These are phyloP conservation scores for Hypoxylon rickii DNA, from an alignment of 495 filamentous ascomycete genomes.

Conservation along the genomic window DNA sequence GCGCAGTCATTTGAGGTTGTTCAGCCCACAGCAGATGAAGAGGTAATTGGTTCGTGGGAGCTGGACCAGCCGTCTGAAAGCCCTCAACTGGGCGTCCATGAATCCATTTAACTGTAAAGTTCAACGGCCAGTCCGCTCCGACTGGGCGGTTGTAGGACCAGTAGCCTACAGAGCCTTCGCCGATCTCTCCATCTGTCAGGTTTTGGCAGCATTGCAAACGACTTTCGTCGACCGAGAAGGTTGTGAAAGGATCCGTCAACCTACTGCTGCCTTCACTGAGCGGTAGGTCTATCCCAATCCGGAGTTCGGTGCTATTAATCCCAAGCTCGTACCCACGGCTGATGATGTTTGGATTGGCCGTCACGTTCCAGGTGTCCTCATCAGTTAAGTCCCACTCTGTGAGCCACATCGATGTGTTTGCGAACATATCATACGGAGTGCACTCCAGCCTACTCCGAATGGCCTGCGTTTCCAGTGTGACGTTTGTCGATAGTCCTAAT, in stretches of 20 bases:
- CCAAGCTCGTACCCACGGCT: constrained; percentile 10
- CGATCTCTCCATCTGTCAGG: constrained; percentile 20
- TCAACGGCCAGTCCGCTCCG: constrained; percentile 27
- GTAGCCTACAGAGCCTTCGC: constrained; percentile 13
- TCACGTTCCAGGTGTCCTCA: constrained; percentile 1
- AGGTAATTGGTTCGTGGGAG: not conserved
- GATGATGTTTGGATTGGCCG: not conserved
- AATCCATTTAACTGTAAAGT: constrained; percentile 46
- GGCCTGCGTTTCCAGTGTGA: constrained; percentile 38
- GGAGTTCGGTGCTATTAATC: too few species aligned
- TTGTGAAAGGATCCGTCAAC: constrained; percentile 4
- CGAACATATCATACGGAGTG: constrained; percentile 17
- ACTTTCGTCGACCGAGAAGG: constrained; percentile 31
- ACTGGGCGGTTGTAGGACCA: constrained; percentile 13
- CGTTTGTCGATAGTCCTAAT: constrained; percentile 12
- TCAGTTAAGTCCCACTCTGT: constrained; percentile 28
- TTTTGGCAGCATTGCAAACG: constrained; percentile 41
- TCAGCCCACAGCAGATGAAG: constrained; percentile 34
- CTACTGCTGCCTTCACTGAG: not conserved
- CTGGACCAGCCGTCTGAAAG: not conserved
- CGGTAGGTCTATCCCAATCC: too few species aligned
- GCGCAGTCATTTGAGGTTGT: constrained; percentile 20
- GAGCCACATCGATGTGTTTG: constrained; percentile 34
- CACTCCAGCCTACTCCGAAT: constrained; percentile 41
- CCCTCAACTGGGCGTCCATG: constrained; percentile 27